phyloP scores from a whole-genome alignment of 169 alveolate genomes.

The Eimeria acervulina region DNA sequence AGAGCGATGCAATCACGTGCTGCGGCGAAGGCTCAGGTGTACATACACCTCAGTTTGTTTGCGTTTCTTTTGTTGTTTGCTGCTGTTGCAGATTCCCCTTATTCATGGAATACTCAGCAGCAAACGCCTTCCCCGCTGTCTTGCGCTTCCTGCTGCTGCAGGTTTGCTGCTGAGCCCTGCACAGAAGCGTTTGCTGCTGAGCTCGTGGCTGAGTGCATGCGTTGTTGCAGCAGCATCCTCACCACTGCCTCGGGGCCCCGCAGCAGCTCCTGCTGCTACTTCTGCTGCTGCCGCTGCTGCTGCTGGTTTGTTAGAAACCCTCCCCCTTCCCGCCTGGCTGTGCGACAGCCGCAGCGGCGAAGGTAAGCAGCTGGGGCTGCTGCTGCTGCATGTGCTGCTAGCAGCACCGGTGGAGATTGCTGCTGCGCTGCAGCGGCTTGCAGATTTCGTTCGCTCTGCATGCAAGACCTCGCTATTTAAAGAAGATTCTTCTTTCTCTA shows the following conservation, averaged over 20 bases:
- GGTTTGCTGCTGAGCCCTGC: neutral
- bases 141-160: conserved; percentile 22
- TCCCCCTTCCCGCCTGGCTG: conserved; percentile 46
- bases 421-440: conserved; percentile 26
- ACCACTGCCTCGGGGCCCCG: neutral
- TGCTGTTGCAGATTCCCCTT: conserved; percentile 41
- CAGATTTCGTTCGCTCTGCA: neutral
- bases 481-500: neutral
- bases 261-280: too few relatives aligned
- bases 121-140: conserved; percentile 31
- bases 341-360: conserved; percentile 7
- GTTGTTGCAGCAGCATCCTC: neutral
- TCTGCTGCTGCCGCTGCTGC: too few relatives aligned
- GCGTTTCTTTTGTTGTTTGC: neutral
- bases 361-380: conserved; percentile 8
- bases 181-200: neutral
- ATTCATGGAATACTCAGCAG: neutral
- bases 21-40: neutral
- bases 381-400: neutral
- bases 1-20: too few relatives aligned
- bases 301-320: neutral
- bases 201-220: conserved; percentile 35
- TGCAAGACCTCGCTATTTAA: neutral
- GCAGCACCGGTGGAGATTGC: conserved; percentile 15
- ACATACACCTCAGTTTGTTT: neutral